A percentile compares a stretch with the other conserved stretches of the same genome.
phyloP scores from a whole-genome alignment of 2,329 filamentous ascomycete species.

The Fusarium multiceps region DNA sequence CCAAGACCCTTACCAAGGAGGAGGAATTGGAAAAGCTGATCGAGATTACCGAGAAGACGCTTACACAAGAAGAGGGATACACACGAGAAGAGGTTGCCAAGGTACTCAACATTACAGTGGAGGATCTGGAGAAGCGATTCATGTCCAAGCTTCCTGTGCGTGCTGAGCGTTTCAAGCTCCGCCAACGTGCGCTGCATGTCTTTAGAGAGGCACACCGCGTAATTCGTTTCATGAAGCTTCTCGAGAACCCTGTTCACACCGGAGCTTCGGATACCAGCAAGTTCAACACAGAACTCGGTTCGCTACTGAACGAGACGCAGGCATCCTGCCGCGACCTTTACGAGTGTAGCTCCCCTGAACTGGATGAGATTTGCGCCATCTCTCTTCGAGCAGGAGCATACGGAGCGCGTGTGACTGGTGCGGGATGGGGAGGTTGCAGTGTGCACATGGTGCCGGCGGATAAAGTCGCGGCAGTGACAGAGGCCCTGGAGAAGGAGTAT shows the following conservation, averaged over 20 bases:
- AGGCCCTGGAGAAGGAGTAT: constrained; percentile 83
- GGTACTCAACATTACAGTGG: constrained; percentile 74
- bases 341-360: constrained; percentile 90
- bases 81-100: constrained; percentile 85
- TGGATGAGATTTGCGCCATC: constrained; percentile 88
- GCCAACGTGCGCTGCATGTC: constrained; percentile 89
- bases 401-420: constrained; percentile 88
- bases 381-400: constrained; percentile 82
- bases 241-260: constrained; percentile 64
- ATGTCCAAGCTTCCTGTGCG: constrained; percentile 90
- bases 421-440: constrained; percentile 96
- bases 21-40: constrained; percentile 81
- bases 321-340: constrained; percentile 87
- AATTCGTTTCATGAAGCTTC: constrained; percentile 80
- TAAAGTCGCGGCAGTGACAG: constrained; percentile 81
- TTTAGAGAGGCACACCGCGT: constrained; percentile 91
- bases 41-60: constrained; percentile 73
- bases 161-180: constrained; percentile 86
- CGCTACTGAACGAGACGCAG: constrained; percentile 89
- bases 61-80: constrained; percentile 85
- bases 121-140: constrained; percentile 80
- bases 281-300: constrained; percentile 78
- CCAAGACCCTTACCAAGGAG: constrained; percentile 59
- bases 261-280: constrained; percentile 62
- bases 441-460: constrained; percentile 91